Base-by-base conservation (phyloP, 2,329 filamentous ascomycete species). In the Fusarium secorum region DNA sequence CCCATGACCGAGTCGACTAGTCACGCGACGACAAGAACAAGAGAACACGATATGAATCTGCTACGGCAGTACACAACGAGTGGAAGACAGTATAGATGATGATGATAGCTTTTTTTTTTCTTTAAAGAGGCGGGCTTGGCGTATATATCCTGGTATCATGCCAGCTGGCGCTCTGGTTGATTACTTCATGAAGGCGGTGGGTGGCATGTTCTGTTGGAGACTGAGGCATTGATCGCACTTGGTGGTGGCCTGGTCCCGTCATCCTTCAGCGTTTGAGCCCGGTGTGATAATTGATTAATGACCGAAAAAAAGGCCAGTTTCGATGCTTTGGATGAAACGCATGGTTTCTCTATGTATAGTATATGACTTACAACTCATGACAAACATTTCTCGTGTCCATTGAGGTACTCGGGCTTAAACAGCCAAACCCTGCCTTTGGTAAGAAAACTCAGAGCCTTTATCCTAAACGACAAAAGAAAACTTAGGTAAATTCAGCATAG, bases 91-190 rank as follows among this genome's bases (percentile, higher is more conserved):
- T 60, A 76, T 72, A 75, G 70, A 74, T 74, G 72, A 77, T 59
- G 70, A 70, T 58, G 55, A 76, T 57, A 67, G 68, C 54, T 55
- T 68, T 58, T 71, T 44, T 58, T 70, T 20, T 20, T 73, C n/a
- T n/a, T 61, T 68, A 60, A 77, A 76, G 73, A 77, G 72, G 72
- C 68, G 68, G 75, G 73, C 72, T 73, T 75, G 71, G 74, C 75
- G 74, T 75, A 74, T 74, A 74, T 74, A 74, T 73, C 77, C 74
- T 69, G 74, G 73, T 72, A 76, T 75, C 70, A 74, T 75, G 74
- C 77, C 71, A 73, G 72, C 72, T 77, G 75, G 72, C 73, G 78
- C 76, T 78, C 76, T 77, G 76, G 75, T 75, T 77, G 72, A 75
- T 75, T 74, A 75, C 68, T 74, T 74, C 54, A 68, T 73, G 72